Evolutionary conservation across 805 yeast species (phyloP).

Genomic region (Ogataea parapolymorpha): DNA sequence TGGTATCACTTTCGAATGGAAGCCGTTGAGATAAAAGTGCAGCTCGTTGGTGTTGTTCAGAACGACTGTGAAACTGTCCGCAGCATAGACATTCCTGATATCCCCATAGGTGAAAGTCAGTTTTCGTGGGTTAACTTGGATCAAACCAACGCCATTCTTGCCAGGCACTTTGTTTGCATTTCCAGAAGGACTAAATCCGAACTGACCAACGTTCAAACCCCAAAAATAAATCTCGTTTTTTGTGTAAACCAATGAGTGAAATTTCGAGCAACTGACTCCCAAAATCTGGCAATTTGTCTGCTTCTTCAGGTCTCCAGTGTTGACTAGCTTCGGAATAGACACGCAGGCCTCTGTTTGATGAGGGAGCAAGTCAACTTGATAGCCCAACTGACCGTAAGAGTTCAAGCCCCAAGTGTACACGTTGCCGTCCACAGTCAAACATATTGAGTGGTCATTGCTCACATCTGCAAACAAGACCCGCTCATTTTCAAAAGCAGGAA

Average conservation of each 20-base stretch:
- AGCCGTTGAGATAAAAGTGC: constrained; percentile 56
- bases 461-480: constrained; percentile 40
- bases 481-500: constrained; percentile 37
- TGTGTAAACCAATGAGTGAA: constrained; percentile 64
- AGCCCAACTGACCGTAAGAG: constrained; percentile 64
- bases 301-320: constrained; percentile 42
- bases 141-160: constrained; percentile 7
- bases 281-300: constrained; percentile 27
- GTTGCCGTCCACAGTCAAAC: constrained; percentile 48
- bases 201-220: constrained; percentile 83
- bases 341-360: constrained; percentile 29
- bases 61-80: constrained; percentile 69
- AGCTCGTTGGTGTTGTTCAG: constrained; percentile 56
- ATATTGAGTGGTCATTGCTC: constrained; percentile 68
- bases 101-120: constrained; percentile 43
- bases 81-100: constrained; percentile 56
- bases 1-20: constrained; percentile 46
- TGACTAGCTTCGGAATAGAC: constrained; percentile 38
- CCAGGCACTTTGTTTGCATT: constrained; percentile 14
- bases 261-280: constrained; percentile 60
- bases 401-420: constrained; percentile 81
- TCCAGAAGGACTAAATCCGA: constrained; percentile 48
- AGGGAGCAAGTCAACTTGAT: constrained; percentile 30
- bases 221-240: constrained; percentile 52
- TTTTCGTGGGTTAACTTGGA: constrained; percentile 18